Conservation (phyloP, 805 yeast species). For the Kodamaea kaohsiungensis region DNA sequence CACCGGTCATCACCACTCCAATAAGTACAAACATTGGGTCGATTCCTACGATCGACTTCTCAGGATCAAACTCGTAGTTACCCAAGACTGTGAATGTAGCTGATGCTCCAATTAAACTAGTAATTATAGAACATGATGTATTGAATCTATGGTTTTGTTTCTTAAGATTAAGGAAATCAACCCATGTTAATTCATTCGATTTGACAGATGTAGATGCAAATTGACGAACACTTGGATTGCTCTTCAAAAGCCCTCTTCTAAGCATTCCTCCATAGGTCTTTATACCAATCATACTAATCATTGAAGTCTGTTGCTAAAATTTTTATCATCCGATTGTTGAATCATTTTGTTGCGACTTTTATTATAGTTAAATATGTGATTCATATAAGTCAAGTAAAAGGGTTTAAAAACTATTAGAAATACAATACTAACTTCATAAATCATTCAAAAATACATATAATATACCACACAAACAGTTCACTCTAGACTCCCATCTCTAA, state of each 20-base stretch:
- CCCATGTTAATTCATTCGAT: conserved; percentile 58
- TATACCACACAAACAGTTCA: too few species aligned
- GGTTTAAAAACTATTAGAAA: too few species aligned
- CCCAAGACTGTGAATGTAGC: conserved; percentile 76
- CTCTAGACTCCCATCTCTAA: too few species aligned
- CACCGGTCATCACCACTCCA: conserved; percentile 70
- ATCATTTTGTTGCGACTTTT: neutral
- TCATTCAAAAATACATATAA: too few species aligned
- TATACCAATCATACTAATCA: conserved; percentile 15
- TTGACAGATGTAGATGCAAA: neutral
- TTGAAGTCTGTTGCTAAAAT: conserved; percentile 7
- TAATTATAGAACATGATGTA: conserved; percentile 61
- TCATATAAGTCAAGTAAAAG: too few species aligned
- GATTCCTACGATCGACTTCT: conserved; percentile 80
- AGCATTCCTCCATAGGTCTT: conserved; percentile 9
- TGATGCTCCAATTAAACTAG: conserved; percentile 66
- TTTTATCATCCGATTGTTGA: neutral
- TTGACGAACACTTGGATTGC: neutral
- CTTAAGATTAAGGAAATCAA: conserved; percentile 73
- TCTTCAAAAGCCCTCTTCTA: neutral
- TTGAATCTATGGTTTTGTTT: conserved; percentile 74
- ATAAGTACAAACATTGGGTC: conserved; percentile 85
- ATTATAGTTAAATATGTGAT: too few species aligned
- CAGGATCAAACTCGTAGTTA: conserved; percentile 82
- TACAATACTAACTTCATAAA: too few species aligned